A percentile compares a stretch with the other conserved stretches of the same genome.
Conservation (phyloP, 768 basidiomycete species). For the Russula sp. region DNA sequence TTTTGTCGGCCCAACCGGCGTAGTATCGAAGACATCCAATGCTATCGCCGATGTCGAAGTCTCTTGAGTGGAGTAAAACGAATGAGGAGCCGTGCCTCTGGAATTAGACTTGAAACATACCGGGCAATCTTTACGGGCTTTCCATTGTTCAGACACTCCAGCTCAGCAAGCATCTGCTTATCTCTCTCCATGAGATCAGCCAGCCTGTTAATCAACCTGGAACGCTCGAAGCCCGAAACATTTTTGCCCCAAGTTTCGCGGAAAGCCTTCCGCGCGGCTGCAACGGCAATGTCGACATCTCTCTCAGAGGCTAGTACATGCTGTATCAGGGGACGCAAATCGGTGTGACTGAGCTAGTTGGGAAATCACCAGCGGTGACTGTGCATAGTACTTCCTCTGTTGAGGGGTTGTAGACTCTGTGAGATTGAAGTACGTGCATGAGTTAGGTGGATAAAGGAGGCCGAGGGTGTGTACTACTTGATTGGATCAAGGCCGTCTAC, state of each 20-base stretch:
- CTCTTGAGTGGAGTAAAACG: conserved; percentile 39
- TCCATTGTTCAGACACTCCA: conserved; percentile 87
- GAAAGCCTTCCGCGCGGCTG: conserved; percentile 77
- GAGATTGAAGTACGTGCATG: neutral
- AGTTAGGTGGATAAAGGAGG: neutral
- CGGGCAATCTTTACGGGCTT: conserved; percentile 69
- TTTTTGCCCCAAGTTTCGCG: conserved; percentile 87
- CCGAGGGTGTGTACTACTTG: conserved; percentile 38
- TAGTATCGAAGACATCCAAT: conserved; percentile 83
- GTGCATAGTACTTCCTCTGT: conserved; percentile 70
- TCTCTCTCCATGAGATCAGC: conserved; percentile 89
- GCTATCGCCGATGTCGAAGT: conserved; percentile 75
- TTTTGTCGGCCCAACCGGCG: conserved; percentile 95
- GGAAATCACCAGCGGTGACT: conserved; percentile 45
- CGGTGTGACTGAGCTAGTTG: neutral
- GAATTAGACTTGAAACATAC: conserved; percentile 31
- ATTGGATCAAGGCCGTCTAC: conserved; percentile 60
- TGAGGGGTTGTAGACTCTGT: conserved; percentile 52
- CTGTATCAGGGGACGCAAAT: neutral
- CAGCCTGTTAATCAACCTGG: conserved; percentile 74
- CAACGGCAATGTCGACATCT: conserved; percentile 81
- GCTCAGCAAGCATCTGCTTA: conserved; percentile 70
- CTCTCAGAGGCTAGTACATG: conserved; percentile 47
- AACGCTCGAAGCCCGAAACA: conserved; percentile 75
- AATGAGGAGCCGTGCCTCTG: conserved; percentile 23